Evolutionary conservation across 805 yeast species (phyloP), one percentile per base, ranked within the genome.

Genomic region (Ogataea angusta): DNA sequence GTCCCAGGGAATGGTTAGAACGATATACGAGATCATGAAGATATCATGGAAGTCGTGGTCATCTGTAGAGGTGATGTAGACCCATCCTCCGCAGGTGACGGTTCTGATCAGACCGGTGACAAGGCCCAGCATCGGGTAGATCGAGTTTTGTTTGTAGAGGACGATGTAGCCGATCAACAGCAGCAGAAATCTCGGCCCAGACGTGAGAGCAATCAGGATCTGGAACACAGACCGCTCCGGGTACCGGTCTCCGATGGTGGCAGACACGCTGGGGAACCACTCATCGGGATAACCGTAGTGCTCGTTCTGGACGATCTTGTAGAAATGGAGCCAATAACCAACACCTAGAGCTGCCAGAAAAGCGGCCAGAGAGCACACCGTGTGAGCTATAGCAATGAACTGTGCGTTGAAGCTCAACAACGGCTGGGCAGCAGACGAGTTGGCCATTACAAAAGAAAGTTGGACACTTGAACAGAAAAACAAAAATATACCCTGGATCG

Each of bases 191-290:
- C 98, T 76, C 13, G 97, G 97, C 27, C 96, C 95, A 1, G 98
- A 75, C 1, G 98, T 90, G 33, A 91, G 63, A 1, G 98, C 99
- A 49, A 93, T 93, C 47, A 91, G 65, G 26, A 91, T 72, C 65
- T 93, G 99, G 62, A 91, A 93, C 14, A 93, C 65, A 2, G 96
- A 86, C 50, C 99, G 71, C 64, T 93, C 99, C 0, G 99, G 99
- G 60, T 89, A 93, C 45, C 97, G 66, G 60, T 93, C 99, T 32
- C 99, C 99, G 58, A 93, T 93, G 2, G 99, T 78, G 1, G 99
- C 98, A 26, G 95, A 84, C 2, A 93, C 99, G 56, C 95, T 83
- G 2, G 99, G 99, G 59, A 93, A 91, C 98, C 99, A 93, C 63
- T 93, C 99, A 45, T 90, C 93, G 2, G 99, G 99, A 59, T 88